A percentile compares a stretch with the other conserved stretches of the same genome.
phyloP scores from a whole-genome alignment of 2,329 filamentous ascomycete species.

The Penicillium fuscoglaucum region DNA sequence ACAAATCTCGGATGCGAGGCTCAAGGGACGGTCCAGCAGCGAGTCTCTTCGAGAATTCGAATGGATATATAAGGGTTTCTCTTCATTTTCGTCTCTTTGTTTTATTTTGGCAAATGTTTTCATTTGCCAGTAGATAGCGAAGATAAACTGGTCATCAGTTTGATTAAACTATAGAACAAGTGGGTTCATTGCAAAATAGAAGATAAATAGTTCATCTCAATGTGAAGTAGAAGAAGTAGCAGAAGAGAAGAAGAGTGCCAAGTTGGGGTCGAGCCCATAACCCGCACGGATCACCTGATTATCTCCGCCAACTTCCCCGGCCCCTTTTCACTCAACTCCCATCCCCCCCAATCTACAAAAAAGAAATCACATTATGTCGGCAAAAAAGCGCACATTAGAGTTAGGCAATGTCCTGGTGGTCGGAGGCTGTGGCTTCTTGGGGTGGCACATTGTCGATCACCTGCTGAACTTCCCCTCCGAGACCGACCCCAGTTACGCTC shows the following conservation, averaged over 20 bases:
- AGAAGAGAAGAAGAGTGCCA: not conserved
- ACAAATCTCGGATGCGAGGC: too few species aligned
- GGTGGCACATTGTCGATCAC: constrained; percentile 76
- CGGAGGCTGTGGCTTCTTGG: constrained; percentile 81
- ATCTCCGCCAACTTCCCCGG: constrained; percentile 10
- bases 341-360: constrained; percentile 1
- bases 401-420: constrained; percentile 75
- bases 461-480: constrained; percentile 62
- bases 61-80: not conserved
- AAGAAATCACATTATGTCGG: constrained; percentile 27
- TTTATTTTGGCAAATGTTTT: too few species aligned
- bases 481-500: constrained; percentile 39
- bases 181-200: not conserved
- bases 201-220: too few species aligned
- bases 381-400: constrained; percentile 36
- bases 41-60: not conserved
- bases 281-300: constrained; percentile 22
- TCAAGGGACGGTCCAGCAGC: not conserved
- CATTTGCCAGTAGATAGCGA: not conserved
- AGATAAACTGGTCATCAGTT: not conserved
- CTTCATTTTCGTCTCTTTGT: not conserved
- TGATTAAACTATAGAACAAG: too few species aligned
- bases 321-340: constrained; percentile 20
- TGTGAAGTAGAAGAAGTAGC: not conserved
- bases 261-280: not conserved